Base-by-base conservation (phyloP, 176 grass and related monocot species). In the Triticum turgidum region DNA sequence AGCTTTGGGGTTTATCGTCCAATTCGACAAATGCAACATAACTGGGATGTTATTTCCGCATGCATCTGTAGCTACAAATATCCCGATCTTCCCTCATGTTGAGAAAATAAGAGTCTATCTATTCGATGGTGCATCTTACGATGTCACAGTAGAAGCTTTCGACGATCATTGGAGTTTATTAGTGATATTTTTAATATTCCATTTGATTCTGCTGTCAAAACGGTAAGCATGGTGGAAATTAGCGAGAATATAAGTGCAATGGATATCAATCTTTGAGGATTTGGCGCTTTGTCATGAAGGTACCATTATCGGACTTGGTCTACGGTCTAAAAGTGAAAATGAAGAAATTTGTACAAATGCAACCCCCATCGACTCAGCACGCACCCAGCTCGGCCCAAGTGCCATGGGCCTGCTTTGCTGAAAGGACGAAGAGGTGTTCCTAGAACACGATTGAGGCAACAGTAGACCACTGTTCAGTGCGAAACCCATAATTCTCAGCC, bases 91-190 rank as follows among this genome's bases (percentile, higher is more conserved):
- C 49, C 47, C 47, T 8, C 27, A 21, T 9, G 2, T 35, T 54
- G 29, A 34, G 30, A 58, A 77, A 54, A 84, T 74, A 44, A 42
- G 70, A 44, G 69, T 84, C 24, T 61, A 74, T 45, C 54, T 47
- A 12, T 75, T 84, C 61, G 69, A 84, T 41, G 82, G 69, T 44
- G 56, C 37, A 69, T 75, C 37, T 44, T 75, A 84, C 11, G 24
- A 45, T n/a, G 70, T 70, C 17, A 64, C 70, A 56, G 0, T 84
- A 21, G 21, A 3, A 74, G 82, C 82, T 13, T 74, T 25, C 6
- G 58, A 76, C 27, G 41, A 84, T 30, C 70, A 76, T 25, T 76
- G 58, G 82, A 84, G 75, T 44, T 62, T 84, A 38, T 62, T 84
- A n/a, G 54, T 32, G 2, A 13, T 84, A 11, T 84, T 32, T 32